Evolutionary conservation across 2,329 filamentous ascomycete genomes (phyloP).

Genomic region (Colletotrichum tabaci): DNA sequence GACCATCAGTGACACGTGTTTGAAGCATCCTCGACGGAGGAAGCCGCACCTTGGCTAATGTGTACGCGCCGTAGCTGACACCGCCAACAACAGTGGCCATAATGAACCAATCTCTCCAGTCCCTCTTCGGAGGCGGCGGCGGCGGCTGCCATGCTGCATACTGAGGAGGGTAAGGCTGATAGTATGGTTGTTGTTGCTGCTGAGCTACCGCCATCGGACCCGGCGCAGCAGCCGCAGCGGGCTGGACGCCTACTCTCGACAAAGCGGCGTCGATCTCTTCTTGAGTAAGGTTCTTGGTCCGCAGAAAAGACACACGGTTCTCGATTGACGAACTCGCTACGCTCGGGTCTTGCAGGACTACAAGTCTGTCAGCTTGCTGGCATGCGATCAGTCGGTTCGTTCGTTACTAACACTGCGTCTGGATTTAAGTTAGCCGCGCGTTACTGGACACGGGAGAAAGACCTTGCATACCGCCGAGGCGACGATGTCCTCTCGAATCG

Average conservation of each 20-base stretch:
- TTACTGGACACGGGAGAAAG: constrained; percentile 11
- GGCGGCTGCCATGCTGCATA: constrained; percentile 71
- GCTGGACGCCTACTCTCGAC: constrained; percentile 77
- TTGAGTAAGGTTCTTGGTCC: constrained; percentile 96
- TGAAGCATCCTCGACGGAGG: not conserved
- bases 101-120: constrained; percentile 99
- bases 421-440: constrained; percentile 29
- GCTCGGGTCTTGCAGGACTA: constrained; percentile 94
- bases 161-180: constrained; percentile 65
- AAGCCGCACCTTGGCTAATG: constrained; percentile 81
- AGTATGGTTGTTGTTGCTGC: constrained; percentile 59
- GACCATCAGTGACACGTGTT: constrained; percentile 44
- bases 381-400: not conserved
- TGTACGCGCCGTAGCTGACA: constrained; percentile 89
- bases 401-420: constrained; percentile 60
- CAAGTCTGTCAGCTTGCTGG: constrained; percentile 9
- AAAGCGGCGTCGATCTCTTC: constrained; percentile 93
- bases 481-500: constrained; percentile 95
- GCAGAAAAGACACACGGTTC: constrained; percentile 91
- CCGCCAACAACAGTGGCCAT: constrained; percentile 97
- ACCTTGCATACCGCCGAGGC: constrained; percentile 79
- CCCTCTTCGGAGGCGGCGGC: constrained; percentile 79
- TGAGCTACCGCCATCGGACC: constrained; percentile 59
- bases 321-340: constrained; percentile 92
- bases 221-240: constrained; percentile 55